Evolutionary conservation across 106 monocot species (phyloP).

Genomic region (Cymbidium sinense): DNA sequence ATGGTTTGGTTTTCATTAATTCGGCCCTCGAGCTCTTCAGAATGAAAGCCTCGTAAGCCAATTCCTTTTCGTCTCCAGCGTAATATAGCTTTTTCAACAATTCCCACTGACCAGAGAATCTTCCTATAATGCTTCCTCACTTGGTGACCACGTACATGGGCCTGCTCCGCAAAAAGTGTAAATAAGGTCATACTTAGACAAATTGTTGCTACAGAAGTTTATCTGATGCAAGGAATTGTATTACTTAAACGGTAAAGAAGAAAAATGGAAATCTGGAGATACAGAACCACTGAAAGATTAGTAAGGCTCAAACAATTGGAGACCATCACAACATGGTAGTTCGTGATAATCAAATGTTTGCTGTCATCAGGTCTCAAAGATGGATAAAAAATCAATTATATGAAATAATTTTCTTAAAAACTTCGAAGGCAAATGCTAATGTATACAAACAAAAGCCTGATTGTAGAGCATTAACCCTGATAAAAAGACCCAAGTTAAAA

Average conservation of each 20-base stretch:
- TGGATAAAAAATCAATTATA: not conserved
- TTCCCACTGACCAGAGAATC: slow-evolving; percentile 71
- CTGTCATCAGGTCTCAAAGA: not conserved
- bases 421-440: too few relatives aligned
- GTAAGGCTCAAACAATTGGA: not conserved
- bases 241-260: not conserved
- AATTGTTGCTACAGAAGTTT: not conserved
- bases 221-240: not conserved
- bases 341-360: not conserved
- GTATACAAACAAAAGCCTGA: too few relatives aligned
- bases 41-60: slow-evolving; percentile 59
- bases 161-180: slow-evolving; percentile 24
- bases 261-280: not conserved
- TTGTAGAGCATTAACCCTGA: too few relatives aligned
- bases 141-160: slow-evolving; percentile 91
- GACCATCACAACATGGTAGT: not conserved
- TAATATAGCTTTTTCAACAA: slow-evolving; percentile 84
- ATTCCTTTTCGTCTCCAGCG: slow-evolving; percentile 85
- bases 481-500: too few relatives aligned
- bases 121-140: slow-evolving; percentile 75
- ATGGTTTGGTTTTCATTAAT: slow-evolving; percentile 19
- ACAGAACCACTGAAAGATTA: not conserved
- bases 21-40: slow-evolving; percentile 45
- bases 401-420: too few relatives aligned
- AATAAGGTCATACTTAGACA: not conserved